A percentile compares a stretch with the other conserved stretches of the same genome.
Evolutionary conservation across 805 yeast genomes (phyloP).

Genomic region (Wickerhamiella lipophila): DNA sequence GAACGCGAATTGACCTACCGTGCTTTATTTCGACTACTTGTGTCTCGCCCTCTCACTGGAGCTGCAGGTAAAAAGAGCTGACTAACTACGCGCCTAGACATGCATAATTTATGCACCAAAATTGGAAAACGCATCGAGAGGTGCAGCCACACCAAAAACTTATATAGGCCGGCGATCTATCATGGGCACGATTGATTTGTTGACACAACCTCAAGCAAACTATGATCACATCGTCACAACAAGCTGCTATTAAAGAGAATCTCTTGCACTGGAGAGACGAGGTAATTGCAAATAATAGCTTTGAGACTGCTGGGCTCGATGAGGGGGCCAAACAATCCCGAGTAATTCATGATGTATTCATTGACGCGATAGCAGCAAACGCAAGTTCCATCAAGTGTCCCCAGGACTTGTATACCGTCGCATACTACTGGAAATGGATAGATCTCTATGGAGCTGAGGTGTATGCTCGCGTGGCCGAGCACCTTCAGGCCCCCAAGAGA

Average conservation of each 20-base stretch:
- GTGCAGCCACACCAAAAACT: conserved; percentile 6
- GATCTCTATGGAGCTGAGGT: conserved; percentile 24
- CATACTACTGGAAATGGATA: conserved; percentile 25
- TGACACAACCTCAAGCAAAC: not conserved
- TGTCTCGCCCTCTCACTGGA: not conserved
- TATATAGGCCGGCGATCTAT: not conserved
- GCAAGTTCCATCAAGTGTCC: conserved; percentile 21
- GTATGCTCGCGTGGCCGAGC: conserved; percentile 19
- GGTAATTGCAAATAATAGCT: conserved; percentile 14
- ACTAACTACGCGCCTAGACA: conserved; percentile 3
- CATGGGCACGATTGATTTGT: not conserved
- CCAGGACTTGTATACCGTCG: conserved; percentile 20
- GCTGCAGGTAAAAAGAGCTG: not conserved
- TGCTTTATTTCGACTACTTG: not conserved
- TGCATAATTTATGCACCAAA: conserved; percentile 11
- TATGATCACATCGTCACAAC: conserved; percentile 2
- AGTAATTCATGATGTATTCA: conserved; percentile 25
- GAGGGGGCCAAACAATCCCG: conserved; percentile 23
- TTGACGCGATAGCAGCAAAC: conserved; percentile 23
- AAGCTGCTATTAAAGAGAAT: conserved; percentile 3
- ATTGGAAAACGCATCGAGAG: conserved; percentile 6
- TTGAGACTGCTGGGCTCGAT: conserved; percentile 19
- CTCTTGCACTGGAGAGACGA: conserved; percentile 6
- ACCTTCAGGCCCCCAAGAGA: conserved; percentile 19
- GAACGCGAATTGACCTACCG: too few species aligned